Base-by-base conservation (phyloP, 108 stramenopile genomes). In the Asterionellopsis glacialis region DNA sequence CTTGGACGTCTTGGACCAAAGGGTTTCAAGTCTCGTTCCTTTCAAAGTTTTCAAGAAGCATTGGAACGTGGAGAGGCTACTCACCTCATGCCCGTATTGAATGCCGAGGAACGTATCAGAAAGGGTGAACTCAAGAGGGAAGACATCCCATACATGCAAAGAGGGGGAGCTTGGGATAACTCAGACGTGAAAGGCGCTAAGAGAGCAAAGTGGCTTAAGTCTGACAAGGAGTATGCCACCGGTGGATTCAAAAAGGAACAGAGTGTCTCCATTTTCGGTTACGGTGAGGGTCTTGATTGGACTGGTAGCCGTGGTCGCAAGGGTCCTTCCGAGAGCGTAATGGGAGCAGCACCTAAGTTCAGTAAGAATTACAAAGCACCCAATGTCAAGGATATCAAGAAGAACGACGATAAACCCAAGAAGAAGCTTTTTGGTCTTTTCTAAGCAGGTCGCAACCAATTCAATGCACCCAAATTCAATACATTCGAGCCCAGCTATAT, bases 81-180 rank as follows among this genome's bases (percentile, higher is more conserved):
- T 14, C 90, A 91, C 59, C 49, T 88, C 23, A 22, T 90, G 67
- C 85, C 89, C 19, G 87, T 85, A 22, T 57, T 80, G 51, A 79
- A 81, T 60, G 86, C 86, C 12, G 67, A 84, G 59, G 70, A 86
- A 61, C 45, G 62, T 22, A 49, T 91, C 13, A 57, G 33, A 11
- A 82, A 52, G n/a, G 90, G 90, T 40, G 81, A 81, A 59, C 45
- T 90, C 40, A 84, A 83, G 59, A 23, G 24, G 12, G 85, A 85
- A 55, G 89, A 90, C 48, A 79, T 85, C 38, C 84, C 81, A 66
- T 90, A 90, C 77, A 90, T 90, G 88, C 85, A 87, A 75, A 75
- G 88, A 49, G 83, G 83, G 13, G 88, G 83, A 27, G 40, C 62
- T 41, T 82, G 77, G 81, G 81, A 82, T 26, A 76, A 82, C 56